Evolutionary conservation across 2,329 filamentous ascomycete species (phyloP).

Genomic region (Colletotrichum sublineola): DNA sequence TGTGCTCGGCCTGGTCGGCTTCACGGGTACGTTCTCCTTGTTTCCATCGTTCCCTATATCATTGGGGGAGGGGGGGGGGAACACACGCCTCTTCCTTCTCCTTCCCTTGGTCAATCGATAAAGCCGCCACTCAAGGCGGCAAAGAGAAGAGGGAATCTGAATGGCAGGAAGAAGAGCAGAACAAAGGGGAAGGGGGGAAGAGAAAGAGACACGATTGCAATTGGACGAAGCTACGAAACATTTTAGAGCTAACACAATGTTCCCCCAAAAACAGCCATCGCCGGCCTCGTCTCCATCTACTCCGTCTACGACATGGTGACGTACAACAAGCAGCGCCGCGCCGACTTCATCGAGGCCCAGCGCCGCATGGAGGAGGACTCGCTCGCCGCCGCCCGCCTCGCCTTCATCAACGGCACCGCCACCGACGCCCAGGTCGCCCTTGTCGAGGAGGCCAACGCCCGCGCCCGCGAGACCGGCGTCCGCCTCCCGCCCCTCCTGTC

Average conservation of each 20-base stretch:
- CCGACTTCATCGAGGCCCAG: conserved; percentile 70
- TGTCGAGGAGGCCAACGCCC: conserved; percentile 68
- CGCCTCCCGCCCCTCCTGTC: conserved; percentile 66
- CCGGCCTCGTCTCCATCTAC: conserved; percentile 69
- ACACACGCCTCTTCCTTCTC: neutral
- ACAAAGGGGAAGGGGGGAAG: neutral
- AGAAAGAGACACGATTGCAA: neutral
- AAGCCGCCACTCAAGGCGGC: neutral
- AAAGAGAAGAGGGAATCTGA: no score
- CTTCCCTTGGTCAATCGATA: no score
- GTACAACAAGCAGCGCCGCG: conserved; percentile 71
- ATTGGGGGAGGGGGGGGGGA: no score
- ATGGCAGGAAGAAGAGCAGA: neutral
- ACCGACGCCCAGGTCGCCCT: conserved; percentile 68
- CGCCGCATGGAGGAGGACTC: conserved; percentile 66
- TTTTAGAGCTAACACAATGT: neutral
- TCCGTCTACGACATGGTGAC: conserved; percentile 73
- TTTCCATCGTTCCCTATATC: no score
- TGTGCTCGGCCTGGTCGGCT: conserved; percentile 66
- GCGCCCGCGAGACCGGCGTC: conserved; percentile 59
- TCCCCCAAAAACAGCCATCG: conserved; percentile 60
- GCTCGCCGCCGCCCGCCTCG: conserved; percentile 69
- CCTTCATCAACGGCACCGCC: conserved; percentile 71
- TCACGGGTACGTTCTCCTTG: conserved; percentile 61
- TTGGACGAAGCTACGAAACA: no score